Evolutionary conservation across 148 eudicot species (phyloP).

Genomic region (Camellia sinensis): DNA sequence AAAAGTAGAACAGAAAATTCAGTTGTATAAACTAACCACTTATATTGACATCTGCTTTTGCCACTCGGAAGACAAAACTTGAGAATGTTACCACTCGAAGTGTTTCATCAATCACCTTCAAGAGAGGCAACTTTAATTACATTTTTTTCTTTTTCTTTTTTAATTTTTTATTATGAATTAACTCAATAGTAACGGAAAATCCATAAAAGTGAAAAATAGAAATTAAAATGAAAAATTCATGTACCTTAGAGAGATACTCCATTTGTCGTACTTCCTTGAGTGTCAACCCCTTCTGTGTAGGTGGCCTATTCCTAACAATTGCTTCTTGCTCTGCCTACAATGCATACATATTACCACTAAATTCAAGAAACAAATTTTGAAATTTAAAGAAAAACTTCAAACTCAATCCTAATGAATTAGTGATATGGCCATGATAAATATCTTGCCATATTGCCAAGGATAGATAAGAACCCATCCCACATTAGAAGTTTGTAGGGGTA

Average conservation of each 20-base stretch:
- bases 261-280: conserved; percentile 70
- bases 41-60: conserved; percentile 55
- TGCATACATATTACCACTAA: background rate
- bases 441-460: no score
- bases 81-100: conserved; percentile 83
- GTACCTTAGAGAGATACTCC: conserved; percentile 81
- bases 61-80: conserved; percentile 72
- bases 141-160: no score
- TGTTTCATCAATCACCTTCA: conserved; percentile 87
- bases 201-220: background rate
- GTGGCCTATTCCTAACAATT: conserved; percentile 54
- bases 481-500: no score
- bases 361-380: background rate
- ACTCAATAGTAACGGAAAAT: background rate
- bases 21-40: conserved; percentile 41
- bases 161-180: background rate
- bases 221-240: no score
- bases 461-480: no score
- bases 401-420: background rate
- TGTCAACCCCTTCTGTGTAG: conserved; percentile 61
- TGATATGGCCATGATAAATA: no score
- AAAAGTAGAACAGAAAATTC: background rate
- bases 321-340: conserved; percentile 79
- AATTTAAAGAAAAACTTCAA: background rate
- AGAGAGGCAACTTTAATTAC: background rate